Evolutionary conservation across 2,329 filamentous ascomycete genomes (phyloP).

Genomic region (Aphanoascus verrucosus): DNA sequence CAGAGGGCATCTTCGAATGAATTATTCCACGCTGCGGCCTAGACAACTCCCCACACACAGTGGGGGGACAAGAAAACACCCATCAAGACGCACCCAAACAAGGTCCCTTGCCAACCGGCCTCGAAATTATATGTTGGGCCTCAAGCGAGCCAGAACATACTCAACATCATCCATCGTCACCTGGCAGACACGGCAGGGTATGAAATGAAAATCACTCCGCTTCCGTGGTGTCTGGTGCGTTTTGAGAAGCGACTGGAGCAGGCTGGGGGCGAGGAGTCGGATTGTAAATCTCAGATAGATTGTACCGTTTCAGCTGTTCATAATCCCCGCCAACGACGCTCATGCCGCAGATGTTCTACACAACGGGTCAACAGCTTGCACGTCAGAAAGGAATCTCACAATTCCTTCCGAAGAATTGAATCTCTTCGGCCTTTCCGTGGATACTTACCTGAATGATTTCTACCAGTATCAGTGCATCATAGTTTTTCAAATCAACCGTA

Average conservation of each 20-base stretch:
- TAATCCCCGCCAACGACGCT: slow-evolving; percentile 51
- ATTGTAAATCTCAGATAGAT: slow-evolving; percentile 51
- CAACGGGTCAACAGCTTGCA: slow-evolving; percentile 9
- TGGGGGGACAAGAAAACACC: neutral
- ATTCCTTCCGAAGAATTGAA: neutral
- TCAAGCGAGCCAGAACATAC: neutral
- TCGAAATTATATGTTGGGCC: neutral
- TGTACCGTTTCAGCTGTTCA: slow-evolving; percentile 52
- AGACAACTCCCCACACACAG: neutral
- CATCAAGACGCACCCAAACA: neutral
- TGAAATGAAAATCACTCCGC: neutral
- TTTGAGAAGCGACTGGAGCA: slow-evolving; percentile 4
- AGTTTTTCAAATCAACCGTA: slow-evolving; percentile 50
- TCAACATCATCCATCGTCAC: neutral
- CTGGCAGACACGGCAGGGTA: neutral
- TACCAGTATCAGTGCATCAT: slow-evolving; percentile 51
- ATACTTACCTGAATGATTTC: slow-evolving; percentile 50
- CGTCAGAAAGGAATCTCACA: neutral
- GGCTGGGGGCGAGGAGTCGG: slow-evolving; percentile 28
- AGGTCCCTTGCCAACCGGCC: neutral
- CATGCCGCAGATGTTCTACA: slow-evolving; percentile 52
- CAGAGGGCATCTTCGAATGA: too few species aligned
- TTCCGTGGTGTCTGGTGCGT: slow-evolving; percentile 2
- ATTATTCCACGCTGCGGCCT: neutral
- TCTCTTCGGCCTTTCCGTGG: neutral